These are phyloP conservation scores for Macrolepiota albuminosa DNA, from an alignment of 768 basidiomycete species.

Conservation along the genomic window DNA sequence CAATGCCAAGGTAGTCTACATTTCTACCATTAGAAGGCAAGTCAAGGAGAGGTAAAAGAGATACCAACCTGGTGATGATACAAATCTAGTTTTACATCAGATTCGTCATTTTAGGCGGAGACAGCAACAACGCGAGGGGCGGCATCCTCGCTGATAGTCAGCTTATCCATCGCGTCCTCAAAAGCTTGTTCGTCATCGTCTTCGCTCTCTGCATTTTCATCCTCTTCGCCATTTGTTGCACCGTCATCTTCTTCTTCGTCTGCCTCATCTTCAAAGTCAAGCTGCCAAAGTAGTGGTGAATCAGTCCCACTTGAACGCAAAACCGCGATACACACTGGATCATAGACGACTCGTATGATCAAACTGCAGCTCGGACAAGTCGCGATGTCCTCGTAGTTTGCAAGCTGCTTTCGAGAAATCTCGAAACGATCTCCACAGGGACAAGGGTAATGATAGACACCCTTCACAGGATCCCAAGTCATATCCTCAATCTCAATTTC, in stretches of 20 bases:
- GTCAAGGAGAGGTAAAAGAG: not conserved
- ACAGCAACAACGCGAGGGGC: conserved; percentile 18
- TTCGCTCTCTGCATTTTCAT: conserved; percentile 35
- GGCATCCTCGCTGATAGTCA: conserved; percentile 37
- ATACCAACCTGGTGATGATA: conserved; percentile 12
- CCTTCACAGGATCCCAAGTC: conserved; percentile 78
- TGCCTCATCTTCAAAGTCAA: conserved; percentile 82
- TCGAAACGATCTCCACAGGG: conserved; percentile 98
- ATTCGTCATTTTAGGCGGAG: conserved; percentile 18
- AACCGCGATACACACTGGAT: conserved; percentile 64
- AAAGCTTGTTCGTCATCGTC: conserved; percentile 44
- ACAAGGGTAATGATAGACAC: conserved; percentile 93
- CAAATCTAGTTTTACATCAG: conserved; percentile 5
- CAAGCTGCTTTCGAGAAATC: conserved; percentile 80
- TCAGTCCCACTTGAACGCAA: conserved; percentile 4
- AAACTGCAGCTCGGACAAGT: conserved; percentile 96
- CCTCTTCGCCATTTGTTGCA: conserved; percentile 35
- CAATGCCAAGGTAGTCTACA: not conserved
- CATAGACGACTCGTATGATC: conserved; percentile 88
- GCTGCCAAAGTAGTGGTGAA: conserved; percentile 33
- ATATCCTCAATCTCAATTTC: conserved; percentile 98
- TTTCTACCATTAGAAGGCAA: not conserved
- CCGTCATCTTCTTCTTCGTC: conserved; percentile 46
- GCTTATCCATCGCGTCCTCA: conserved; percentile 64
- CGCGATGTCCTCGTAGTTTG: conserved; percentile 89